Evolutionary conservation across 495 filamentous ascomycete genomes (phyloP).

Genomic region (Darksidea phi): DNA sequence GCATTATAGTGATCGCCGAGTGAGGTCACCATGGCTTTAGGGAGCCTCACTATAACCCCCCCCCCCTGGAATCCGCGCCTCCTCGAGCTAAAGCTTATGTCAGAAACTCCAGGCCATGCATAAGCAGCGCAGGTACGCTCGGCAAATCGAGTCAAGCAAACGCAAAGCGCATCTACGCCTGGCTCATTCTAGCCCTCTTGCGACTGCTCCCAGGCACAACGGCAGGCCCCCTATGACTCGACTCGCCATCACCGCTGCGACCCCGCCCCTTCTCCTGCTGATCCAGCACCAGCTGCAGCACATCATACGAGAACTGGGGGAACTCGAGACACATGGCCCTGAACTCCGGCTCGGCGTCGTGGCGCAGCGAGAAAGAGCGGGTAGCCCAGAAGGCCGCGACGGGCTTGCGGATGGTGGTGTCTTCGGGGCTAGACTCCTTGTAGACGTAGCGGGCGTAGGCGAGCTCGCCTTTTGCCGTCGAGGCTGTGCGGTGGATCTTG

Average conservation of each 20-base stretch:
- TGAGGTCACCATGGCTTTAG: too few species aligned
- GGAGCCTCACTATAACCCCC: too few species aligned
- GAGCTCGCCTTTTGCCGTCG: slow-evolving; percentile 82
- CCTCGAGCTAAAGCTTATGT: neutral
- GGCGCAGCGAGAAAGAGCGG: slow-evolving; percentile 72
- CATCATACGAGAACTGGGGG: slow-evolving; percentile 87
- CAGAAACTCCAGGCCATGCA: neutral
- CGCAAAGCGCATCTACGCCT: slow-evolving; percentile 9
- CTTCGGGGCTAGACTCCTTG: slow-evolving; percentile 65
- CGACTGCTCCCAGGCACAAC: slow-evolving; percentile 41
- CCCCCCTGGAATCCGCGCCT: neutral
- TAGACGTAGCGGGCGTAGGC: slow-evolving; percentile 90
- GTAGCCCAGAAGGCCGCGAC: slow-evolving; percentile 90
- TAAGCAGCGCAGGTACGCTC: neutral
- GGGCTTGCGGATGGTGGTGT: slow-evolving; percentile 72
- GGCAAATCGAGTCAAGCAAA: neutral
- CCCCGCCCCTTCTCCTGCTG: slow-evolving; percentile 56
- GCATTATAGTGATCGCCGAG: too few species aligned
- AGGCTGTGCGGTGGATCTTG: slow-evolving; percentile 87
- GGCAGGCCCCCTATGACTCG: slow-evolving; percentile 37
- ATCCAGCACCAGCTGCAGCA: slow-evolving; percentile 69
- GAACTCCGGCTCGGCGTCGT: slow-evolving; percentile 82
- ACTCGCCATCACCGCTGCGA: slow-evolving; percentile 33
- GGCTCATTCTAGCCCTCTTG: slow-evolving; percentile 50
- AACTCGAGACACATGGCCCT: slow-evolving; percentile 78